Evolutionary conservation across 805 yeast genomes (phyloP), one percentile per base, ranked within the genome.

Genomic region (Saccharomyces jurei): DNA sequence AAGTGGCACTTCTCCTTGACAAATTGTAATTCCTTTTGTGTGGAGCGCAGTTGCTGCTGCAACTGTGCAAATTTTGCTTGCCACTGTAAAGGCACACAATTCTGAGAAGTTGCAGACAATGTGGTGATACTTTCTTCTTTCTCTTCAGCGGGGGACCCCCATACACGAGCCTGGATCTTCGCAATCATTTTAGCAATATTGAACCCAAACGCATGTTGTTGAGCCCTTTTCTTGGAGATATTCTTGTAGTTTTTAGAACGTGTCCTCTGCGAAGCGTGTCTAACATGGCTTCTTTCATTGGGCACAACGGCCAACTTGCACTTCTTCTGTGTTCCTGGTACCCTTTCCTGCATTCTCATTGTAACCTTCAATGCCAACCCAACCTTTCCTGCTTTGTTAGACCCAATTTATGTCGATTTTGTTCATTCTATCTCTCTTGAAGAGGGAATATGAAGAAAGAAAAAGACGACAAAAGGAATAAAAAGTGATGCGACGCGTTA

Each of bases 1-100:
- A 69, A 52, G 1, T 59, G 46, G 46, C 65, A 66, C 54, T 68
- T 68, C 53, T 69, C 71, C 28, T 62, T 60, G 1, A 70, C 65
- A 53, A 67, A 68, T 48, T 62, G 62, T 13, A 69, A 56, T 48
- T 63, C 60, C 52, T 65, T 63, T 30, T 58, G 62, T 1, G 62
- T 58, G 6, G 60, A 50, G 32, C 54, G 56, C 11, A 63, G 55
- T 14, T 65, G 65, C 49, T 59, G 60, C 32, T 53, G 55, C 5
- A 57, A 27, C 1, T 26, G 13, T 4, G 44, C 44, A 17, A 36
- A 36, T 8, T 36, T 36, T 17, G 49, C 28, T 14, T 26, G 28
- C 28, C 28, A 26, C 17, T 50, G 26, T 10, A 41, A 8, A 36
- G 44, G 44, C 44, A 36, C 44, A 17, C 44, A 36, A 17, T 36